Conservation (phyloP, 140 eudicot genomes). For the Erigeron philadelphicus region DNA sequence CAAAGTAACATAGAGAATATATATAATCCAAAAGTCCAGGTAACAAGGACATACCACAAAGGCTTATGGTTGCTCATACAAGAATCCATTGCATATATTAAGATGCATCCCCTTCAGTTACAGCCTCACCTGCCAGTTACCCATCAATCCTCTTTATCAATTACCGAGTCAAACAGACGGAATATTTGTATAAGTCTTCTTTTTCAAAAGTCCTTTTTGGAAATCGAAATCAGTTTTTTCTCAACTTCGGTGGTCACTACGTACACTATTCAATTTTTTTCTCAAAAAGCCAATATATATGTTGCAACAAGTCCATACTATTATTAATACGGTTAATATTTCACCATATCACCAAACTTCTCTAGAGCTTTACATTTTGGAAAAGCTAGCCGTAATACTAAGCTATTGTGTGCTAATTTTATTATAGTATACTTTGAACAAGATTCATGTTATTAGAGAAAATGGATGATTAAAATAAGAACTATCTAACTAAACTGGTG, state of each 20-base stretch:
- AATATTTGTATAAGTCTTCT: not conserved
- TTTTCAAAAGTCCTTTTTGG: not conserved
- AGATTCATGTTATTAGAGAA: too few relatives aligned
- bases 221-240: not conserved
- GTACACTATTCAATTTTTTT: too few relatives aligned
- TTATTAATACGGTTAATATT: too few relatives aligned
- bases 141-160: slow-evolving; percentile 56
- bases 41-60: slow-evolving; percentile 56
- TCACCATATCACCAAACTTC: too few relatives aligned
- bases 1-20: slow-evolving; percentile 10
- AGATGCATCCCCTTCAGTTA: slow-evolving; percentile 36
- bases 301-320: too few relatives aligned
- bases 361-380: too few relatives aligned
- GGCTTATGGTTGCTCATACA: slow-evolving; percentile 46
- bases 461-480: too few relatives aligned
- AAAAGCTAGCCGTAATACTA: too few relatives aligned
- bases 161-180: slow-evolving; percentile 25
- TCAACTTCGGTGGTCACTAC: not conserved
- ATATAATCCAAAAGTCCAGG: slow-evolving; percentile 22
- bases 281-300: too few relatives aligned
- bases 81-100: slow-evolving; percentile 48
- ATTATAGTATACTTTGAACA: too few relatives aligned
- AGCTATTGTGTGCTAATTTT: too few relatives aligned
- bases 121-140: slow-evolving; percentile 90
- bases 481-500: slow-evolving; percentile 20